Evolutionary conservation across 2,329 filamentous ascomycete genomes (phyloP), one percentile per base, ranked within the genome.

Genomic region (Trichoderma brevicompactum): DNA sequence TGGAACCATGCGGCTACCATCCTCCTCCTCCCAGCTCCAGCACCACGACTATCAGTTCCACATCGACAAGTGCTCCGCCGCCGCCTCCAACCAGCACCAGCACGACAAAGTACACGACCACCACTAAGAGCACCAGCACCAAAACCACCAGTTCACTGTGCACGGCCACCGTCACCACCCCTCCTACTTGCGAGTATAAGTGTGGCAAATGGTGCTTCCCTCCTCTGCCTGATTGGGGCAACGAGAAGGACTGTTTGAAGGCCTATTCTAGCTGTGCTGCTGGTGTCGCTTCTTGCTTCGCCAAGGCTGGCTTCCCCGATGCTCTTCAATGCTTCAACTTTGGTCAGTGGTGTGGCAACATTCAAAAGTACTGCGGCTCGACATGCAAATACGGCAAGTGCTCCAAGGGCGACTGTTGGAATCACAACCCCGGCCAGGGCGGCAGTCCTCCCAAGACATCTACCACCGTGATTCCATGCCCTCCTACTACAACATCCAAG

Each of bases 181-280:
- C 82, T 9, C 74, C 81, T 54, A 77, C 74, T 36, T 86, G 84
- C 74, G 84, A 86, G 72, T 86, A 84, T 74, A 76, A 80, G 68
- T 82, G 81, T 68, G 85, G 84, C 54, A 80, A 78, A 67, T 87
- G 84, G 83, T 85, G 83, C 71, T 79, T 79, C 43, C 78, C 77
- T 52, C 78, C 82, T 13, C 72, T 86, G 12, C 83, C 83, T 28
- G 75, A 80, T 69, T 87, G 80, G 75, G 72, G 73, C 46, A 77
- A 84, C 70, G 68, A 76, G 64, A 67, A 71, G 48, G 73, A 74
- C 52, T 87, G 84, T 73, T 70, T 74, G 56, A 69, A 68, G 9
- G 79, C 81, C 23, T 78, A 77, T 68, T 78, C 80, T 64, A 79
- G 77, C 63, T 84, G 82, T 71, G 72, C 73, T 32, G 72, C 84